Percentiles rank a stretch among this genome's conserved stretches.
Evolutionary conservation across 495 filamentous ascomycete genomes (phyloP).

Genomic region (Lasiosphaeria hispida): DNA sequence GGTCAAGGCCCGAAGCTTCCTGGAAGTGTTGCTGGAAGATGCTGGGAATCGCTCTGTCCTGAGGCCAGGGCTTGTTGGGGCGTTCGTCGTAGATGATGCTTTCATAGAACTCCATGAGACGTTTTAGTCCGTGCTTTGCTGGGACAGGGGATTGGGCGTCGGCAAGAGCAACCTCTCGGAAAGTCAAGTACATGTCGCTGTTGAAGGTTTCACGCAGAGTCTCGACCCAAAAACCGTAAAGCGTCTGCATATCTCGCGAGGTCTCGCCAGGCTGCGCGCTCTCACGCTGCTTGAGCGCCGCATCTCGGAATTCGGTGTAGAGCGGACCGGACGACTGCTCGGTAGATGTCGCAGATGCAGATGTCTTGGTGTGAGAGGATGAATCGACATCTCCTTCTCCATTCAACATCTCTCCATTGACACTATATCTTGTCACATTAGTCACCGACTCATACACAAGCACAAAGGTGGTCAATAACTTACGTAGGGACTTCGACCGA

Average conservation of each 20-base stretch:
- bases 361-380: no score
- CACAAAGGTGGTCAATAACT: neutral
- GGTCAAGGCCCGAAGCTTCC: constrained; percentile 23
- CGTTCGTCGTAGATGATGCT: constrained; percentile 24
- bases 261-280: constrained; percentile 46
- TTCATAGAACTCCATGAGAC: constrained; percentile 29
- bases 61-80: constrained; percentile 30
- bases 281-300: constrained; percentile 57
- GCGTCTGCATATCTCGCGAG: constrained; percentile 56
- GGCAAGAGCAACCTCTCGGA: constrained; percentile 65
- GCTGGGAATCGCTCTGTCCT: constrained; percentile 24
- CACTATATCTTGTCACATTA: constrained; percentile 1
- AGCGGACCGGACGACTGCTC: constrained; percentile 46
- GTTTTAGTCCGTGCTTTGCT: constrained; percentile 22
- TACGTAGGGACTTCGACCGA: constrained; percentile 9
- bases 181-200: constrained; percentile 75
- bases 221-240: constrained; percentile 79
- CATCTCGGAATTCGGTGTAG: constrained; percentile 54
- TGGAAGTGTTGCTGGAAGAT: constrained; percentile 28
- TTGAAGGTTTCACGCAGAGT: constrained; percentile 77
- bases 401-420: constrained; percentile 12
- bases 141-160: constrained; percentile 48
- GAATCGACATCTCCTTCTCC: neutral
- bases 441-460: no score
- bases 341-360: constrained; percentile 14